Evolutionary conservation across 2,329 filamentous ascomycete species (phyloP).

Genomic region (Phaeosphaeriaceae sp.): DNA sequence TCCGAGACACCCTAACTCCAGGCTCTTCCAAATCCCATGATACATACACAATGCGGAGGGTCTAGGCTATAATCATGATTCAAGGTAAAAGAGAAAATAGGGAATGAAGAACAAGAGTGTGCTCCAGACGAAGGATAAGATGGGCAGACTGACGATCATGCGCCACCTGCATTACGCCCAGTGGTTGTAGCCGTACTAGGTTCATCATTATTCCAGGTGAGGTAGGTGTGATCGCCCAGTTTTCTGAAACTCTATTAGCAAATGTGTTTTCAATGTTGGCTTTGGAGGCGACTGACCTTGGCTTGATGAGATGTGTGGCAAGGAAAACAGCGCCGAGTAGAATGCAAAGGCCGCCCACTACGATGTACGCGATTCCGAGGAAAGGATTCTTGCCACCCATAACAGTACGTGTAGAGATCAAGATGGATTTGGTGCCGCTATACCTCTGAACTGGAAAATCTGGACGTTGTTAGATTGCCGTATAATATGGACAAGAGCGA

Average conservation of each 20-base stretch:
- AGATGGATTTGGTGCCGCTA: conserved; percentile 85
- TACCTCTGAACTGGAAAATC: conserved; percentile 82
- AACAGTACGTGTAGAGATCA: conserved; percentile 87
- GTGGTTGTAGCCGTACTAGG: conserved; percentile 62
- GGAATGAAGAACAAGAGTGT: not conserved
- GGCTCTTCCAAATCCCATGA: conserved; percentile 25
- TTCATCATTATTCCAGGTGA: conserved; percentile 88
- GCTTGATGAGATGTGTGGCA: conserved; percentile 86
- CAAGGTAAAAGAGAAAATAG: conserved; percentile 4
- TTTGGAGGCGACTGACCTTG: conserved; percentile 67
- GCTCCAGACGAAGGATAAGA: conserved; percentile 10
- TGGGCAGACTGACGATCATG: conserved; percentile 28
- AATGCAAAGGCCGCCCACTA: conserved; percentile 92
- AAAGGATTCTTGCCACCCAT: conserved; percentile 96
- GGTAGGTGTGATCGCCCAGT: conserved; percentile 95
- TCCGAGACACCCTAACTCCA: conserved; percentile 39
- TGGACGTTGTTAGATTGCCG: conserved; percentile 50
- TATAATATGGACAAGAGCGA: not conserved
- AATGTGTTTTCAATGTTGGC: not conserved
- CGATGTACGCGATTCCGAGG: conserved; percentile 93
- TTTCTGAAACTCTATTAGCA: conserved; percentile 65
- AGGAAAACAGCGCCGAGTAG: conserved; percentile 88
- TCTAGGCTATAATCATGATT: conserved; percentile 24
- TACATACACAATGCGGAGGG: conserved; percentile 37
- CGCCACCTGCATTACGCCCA: conserved; percentile 47